Percentiles rank a stretch among this genome's conserved stretches.
Evolutionary conservation across 2,329 filamentous ascomycete species (phyloP).

Genomic region (Hymenoscyphus albidus): DNA sequence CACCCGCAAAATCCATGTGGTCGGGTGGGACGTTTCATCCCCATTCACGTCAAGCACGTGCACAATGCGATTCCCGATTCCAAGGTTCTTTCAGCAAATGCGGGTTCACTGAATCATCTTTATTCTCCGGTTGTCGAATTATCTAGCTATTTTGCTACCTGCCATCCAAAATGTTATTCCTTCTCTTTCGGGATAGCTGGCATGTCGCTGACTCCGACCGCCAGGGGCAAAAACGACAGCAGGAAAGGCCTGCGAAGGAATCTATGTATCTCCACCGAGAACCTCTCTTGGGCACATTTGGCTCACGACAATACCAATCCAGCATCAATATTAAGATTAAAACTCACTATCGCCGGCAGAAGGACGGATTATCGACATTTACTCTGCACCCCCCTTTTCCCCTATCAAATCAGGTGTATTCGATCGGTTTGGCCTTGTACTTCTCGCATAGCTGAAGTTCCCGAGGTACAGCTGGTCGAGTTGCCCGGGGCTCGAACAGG

Average conservation of each 20-base stretch:
- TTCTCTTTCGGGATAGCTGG: background rate
- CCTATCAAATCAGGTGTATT: background rate
- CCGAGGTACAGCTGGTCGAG: background rate
- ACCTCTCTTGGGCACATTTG: background rate
- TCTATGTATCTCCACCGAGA: background rate
- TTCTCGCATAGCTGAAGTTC: background rate
- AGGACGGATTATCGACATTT: background rate
- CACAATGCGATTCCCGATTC: background rate
- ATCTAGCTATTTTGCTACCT: background rate
- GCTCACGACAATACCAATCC: background rate
- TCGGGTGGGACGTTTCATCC: background rate
- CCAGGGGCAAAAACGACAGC: background rate
- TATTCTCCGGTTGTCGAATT: background rate
- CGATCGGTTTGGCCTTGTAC: background rate
- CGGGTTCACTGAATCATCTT: background rate
- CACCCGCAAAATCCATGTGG: background rate
- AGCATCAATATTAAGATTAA: background rate
- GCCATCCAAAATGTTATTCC: background rate
- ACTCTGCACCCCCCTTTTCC: background rate
- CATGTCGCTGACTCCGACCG: background rate
- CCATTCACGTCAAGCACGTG: background rate
- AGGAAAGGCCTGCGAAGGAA: background rate
- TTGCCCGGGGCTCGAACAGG: constrained; percentile 1
- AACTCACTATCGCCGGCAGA: background rate
- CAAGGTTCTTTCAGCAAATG: background rate